These are phyloP conservation scores for Aspergillus pseudoterreus DNA, from an alignment of 2,329 filamentous ascomycete genomes.

Conservation along the genomic window DNA sequence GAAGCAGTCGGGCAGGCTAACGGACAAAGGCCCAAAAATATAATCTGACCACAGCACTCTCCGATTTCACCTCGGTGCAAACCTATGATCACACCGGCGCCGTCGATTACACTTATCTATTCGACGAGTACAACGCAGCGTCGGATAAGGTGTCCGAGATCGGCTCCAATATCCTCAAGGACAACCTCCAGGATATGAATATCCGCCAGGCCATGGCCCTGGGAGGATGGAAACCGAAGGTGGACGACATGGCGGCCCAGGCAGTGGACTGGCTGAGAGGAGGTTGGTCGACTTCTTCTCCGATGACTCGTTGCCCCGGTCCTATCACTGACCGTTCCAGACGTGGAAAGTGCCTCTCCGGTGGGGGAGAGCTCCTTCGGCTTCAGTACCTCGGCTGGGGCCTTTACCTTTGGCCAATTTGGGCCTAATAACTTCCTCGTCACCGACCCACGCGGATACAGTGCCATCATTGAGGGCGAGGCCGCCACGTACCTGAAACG, in stretches of 20 bases:
- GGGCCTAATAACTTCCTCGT: conserved; percentile 61
- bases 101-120: too few relatives aligned
- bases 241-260: too few relatives aligned
- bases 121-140: conserved; percentile 21
- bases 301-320: too few relatives aligned
- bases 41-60: too few relatives aligned
- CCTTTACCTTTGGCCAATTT: conserved; percentile 60
- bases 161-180: conserved; percentile 53
- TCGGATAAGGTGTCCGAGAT: conserved; percentile 47
- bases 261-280: too few relatives aligned
- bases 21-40: too few relatives aligned
- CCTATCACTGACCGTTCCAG: too few relatives aligned
- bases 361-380: conserved; percentile 56
- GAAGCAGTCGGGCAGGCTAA: conserved; percentile 51
- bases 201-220: conserved; percentile 54
- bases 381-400: conserved; percentile 53
- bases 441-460: conserved; percentile 59
- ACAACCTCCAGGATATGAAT: conserved; percentile 58
- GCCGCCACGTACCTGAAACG: conserved; percentile 54
- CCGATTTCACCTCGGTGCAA: too few relatives aligned
- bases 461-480: conserved; percentile 54
- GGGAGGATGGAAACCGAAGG: conserved; percentile 46
- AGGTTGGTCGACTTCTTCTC: too few relatives aligned
- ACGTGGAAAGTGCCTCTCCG: conserved; percentile 36
- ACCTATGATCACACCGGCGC: too few relatives aligned